Percentiles rank a stretch among this genome's conserved stretches.
These are phyloP conservation scores for Paraglomus brasilianum DNA, from an alignment of 192 early-diverging fungal species.

Conservation along the genomic window DNA sequence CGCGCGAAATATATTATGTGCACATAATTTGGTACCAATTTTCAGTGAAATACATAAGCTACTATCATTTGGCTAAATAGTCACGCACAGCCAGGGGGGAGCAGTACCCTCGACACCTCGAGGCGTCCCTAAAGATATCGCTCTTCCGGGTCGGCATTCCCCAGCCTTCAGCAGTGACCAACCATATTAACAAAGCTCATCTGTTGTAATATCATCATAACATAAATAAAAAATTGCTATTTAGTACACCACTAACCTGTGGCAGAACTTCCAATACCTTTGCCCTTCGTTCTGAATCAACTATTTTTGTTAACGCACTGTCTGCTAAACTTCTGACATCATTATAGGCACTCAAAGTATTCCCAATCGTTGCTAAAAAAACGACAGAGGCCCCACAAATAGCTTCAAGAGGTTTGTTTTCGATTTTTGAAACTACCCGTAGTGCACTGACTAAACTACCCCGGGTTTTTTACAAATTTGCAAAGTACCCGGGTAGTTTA, in stretches of 20 bases:
- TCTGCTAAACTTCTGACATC: slow-evolving; percentile 16
- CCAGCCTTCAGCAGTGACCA: too few species aligned
- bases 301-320: slow-evolving; percentile 1
- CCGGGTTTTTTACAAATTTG: too few species aligned
- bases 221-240: neutral
- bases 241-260: slow-evolving; percentile 7
- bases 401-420: slow-evolving; percentile 17
- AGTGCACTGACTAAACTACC: too few species aligned
- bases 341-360: neutral
- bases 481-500: too few species aligned
- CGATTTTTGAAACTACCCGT: slow-evolving; percentile 1
- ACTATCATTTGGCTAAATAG: too few species aligned
- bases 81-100: neutral
- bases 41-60: too few species aligned
- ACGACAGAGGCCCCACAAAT: slow-evolving; percentile 12
- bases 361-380: slow-evolving; percentile 16
- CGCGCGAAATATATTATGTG: too few species aligned
- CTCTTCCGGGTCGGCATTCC: too few species aligned
- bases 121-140: too few species aligned
- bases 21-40: too few species aligned
- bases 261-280: slow-evolving; percentile 9
- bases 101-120: too few species aligned
- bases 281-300: slow-evolving; percentile 3
- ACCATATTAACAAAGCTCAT: too few species aligned
- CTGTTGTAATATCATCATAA: slow-evolving; percentile 9